A percentile compares a stretch with the other conserved stretches of the same genome.
Evolutionary conservation across 768 basidiomycete species (phyloP).

Genomic region (Mycena haematopus): DNA sequence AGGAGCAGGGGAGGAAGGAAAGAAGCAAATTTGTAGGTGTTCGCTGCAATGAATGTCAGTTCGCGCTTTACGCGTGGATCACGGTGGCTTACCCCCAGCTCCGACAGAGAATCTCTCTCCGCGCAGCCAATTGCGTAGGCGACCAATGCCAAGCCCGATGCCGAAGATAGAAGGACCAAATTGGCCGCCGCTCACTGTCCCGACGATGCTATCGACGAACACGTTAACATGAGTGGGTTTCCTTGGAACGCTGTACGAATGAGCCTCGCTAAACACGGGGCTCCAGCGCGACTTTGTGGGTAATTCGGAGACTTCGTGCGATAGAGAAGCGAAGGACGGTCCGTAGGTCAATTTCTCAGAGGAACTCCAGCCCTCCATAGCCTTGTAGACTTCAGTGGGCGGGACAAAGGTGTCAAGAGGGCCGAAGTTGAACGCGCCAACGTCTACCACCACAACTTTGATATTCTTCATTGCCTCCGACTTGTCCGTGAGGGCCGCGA

Average conservation of each 20-base stretch:
- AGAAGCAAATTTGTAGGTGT: slow-evolving; percentile 74
- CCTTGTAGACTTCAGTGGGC: slow-evolving; percentile 48
- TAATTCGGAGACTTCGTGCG: slow-evolving; percentile 37
- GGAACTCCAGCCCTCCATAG: slow-evolving; percentile 76
- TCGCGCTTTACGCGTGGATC: slow-evolving; percentile 8
- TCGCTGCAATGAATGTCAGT: slow-evolving; percentile 49
- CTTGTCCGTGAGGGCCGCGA: slow-evolving; percentile 60
- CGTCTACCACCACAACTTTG: slow-evolving; percentile 74
- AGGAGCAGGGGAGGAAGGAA: slow-evolving; percentile 69
- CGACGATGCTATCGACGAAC: slow-evolving; percentile 65
- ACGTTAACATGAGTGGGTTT: slow-evolving; percentile 61
- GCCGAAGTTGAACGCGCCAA: slow-evolving; percentile 61
- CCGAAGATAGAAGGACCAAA: slow-evolving; percentile 50
- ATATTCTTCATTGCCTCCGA: slow-evolving; percentile 69
- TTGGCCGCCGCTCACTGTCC: slow-evolving; percentile 65
- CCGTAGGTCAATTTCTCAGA: slow-evolving; percentile 79
- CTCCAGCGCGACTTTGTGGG: slow-evolving; percentile 38
- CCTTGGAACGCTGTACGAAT: slow-evolving; percentile 50
- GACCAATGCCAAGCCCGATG: slow-evolving; percentile 53
- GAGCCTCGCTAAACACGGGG: slow-evolving; percentile 45
- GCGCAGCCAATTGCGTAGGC: slow-evolving; percentile 60
- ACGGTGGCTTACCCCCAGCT: slow-evolving; percentile 68
- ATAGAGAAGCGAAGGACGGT: slow-evolving; percentile 63
- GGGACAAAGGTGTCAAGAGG: slow-evolving; percentile 31
- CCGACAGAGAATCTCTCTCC: slow-evolving; percentile 78